Evolutionary conservation across 1,139 yeast species (phyloP).

Genomic region (Pichia cactophila): DNA sequence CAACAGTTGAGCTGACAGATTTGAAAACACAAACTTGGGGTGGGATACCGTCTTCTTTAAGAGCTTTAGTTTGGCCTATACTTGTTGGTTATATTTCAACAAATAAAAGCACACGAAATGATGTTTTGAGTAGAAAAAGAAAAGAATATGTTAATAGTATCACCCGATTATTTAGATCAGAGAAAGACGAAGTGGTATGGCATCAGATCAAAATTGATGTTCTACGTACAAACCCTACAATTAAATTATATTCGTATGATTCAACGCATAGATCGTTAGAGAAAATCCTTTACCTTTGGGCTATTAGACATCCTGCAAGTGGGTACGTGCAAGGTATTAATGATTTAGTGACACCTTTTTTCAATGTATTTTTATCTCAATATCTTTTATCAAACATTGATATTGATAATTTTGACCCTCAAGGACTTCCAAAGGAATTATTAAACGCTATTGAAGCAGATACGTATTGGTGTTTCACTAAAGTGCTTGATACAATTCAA

Average conservation of each 20-base stretch:
- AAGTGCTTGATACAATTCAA: conserved; percentile 85
- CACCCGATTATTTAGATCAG: conserved; percentile 44
- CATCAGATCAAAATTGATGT: conserved; percentile 96
- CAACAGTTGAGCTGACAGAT: conserved; percentile 57
- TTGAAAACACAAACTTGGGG: conserved; percentile 84
- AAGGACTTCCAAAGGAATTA: conserved; percentile 46
- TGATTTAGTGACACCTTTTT: conserved; percentile 90
- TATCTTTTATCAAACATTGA: conserved; percentile 43
- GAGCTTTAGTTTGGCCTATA: conserved; percentile 87
- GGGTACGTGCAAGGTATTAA: conserved; percentile 99
- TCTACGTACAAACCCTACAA: conserved; percentile 86
- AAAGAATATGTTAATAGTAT: conserved; percentile 79
- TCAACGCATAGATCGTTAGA: conserved; percentile 75
- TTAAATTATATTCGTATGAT: conserved; percentile 60
- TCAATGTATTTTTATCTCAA: conserved; percentile 72
- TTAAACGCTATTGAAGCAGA: conserved; percentile 77
- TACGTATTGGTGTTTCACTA: conserved; percentile 91
- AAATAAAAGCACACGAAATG: conserved; percentile 64
- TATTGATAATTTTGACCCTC: conserved; percentile 55
- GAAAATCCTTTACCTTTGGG: conserved; percentile 85
- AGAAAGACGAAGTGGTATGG: conserved; percentile 75
- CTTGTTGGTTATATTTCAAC: conserved; percentile 86
- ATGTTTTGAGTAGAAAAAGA: conserved; percentile 70
- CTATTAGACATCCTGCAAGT: conserved; percentile 93
- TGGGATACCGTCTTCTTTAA: conserved; percentile 76